phyloP scores from a whole-genome alignment of 129 eudicot genomes.

The Lactuca saligna region DNA sequence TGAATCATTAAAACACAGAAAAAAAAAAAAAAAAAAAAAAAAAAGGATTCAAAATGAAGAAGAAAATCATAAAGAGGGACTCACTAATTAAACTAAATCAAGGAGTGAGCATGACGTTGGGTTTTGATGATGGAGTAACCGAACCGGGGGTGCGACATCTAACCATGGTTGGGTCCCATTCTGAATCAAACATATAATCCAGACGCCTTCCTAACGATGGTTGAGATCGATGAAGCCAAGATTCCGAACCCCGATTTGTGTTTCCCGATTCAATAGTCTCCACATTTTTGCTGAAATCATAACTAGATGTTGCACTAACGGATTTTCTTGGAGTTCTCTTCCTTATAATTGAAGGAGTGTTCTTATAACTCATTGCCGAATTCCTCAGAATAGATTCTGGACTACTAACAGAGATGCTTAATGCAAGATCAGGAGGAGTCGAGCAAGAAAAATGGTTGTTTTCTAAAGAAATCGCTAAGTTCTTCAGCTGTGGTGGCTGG shows the following conservation, averaged over 20 bases:
- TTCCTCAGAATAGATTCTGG: slow-evolving; percentile 72
- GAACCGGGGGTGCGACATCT: slow-evolving; percentile 54
- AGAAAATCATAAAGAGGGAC: neutral
- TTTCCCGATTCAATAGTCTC: slow-evolving; percentile 24
- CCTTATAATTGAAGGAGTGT: slow-evolving; percentile 77
- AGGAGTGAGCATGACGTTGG: slow-evolving; percentile 46
- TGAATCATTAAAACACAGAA: slow-evolving; percentile 1
- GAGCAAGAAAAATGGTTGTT: slow-evolving; percentile 29
- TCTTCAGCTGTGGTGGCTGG: slow-evolving; percentile 45
- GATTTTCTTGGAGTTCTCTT: slow-evolving; percentile 47
- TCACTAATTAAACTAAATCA: slow-evolving; percentile 36
- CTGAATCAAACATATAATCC: slow-evolving; percentile 63
- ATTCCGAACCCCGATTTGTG: slow-evolving; percentile 26
- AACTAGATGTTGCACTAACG: slow-evolving; percentile 16
- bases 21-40: neutral
- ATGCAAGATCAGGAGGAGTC: slow-evolving; percentile 44
- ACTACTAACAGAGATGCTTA: slow-evolving; percentile 46
- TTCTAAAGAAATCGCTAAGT: slow-evolving; percentile 21
- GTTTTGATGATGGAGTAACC: slow-evolving; percentile 37
- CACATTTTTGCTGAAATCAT: slow-evolving; percentile 26
- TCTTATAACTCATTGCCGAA: slow-evolving; percentile 70
- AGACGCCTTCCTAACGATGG: slow-evolving; percentile 60
- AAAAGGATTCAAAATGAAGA: neutral
- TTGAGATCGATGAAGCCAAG: slow-evolving; percentile 37
- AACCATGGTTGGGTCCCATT: slow-evolving; percentile 51